Percentiles rank a stretch among this genome's conserved stretches.
Evolutionary conservation across 2,329 filamentous ascomycete species (phyloP).

Genomic region (Scortechinia acanthostroma): DNA sequence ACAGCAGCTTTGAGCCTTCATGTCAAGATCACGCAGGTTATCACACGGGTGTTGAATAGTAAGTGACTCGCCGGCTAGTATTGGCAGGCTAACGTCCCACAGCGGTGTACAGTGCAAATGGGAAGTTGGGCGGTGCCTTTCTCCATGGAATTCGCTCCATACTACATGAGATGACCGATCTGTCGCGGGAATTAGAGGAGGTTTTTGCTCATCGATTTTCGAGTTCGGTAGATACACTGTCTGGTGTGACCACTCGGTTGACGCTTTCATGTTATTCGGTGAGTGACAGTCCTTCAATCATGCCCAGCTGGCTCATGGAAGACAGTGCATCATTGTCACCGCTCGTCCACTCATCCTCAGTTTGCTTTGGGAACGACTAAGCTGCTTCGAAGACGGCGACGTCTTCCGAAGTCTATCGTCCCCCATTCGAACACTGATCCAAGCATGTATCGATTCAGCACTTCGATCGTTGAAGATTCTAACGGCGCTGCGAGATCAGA

Average conservation of each 20-base stretch:
- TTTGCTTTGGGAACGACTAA: constrained; percentile 4
- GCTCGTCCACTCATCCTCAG: constrained; percentile 9
- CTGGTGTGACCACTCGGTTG: background rate
- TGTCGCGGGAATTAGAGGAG: background rate
- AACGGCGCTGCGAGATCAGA: constrained; percentile 12
- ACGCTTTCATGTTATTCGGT: background rate
- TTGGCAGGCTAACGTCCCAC: background rate
- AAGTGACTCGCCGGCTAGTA: background rate
- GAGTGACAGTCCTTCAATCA: background rate
- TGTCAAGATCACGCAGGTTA: background rate
- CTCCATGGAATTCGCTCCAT: background rate
- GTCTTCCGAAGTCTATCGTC: constrained; percentile 9
- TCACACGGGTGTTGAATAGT: background rate
- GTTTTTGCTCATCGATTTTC: background rate
- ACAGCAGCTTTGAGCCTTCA: background rate
- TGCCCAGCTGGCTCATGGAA: background rate
- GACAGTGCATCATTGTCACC: constrained; percentile 15
- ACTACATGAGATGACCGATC: background rate
- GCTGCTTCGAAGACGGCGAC: constrained; percentile 6
- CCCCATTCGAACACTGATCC: constrained; percentile 11
- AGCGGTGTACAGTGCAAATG: background rate
- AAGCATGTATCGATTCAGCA: constrained; percentile 12
- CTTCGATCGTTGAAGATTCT: constrained; percentile 11
- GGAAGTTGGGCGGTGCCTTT: background rate
- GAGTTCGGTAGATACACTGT: background rate